Conservation (phyloP, 139 green algal species). For the Chlorella sp. region DNA sequence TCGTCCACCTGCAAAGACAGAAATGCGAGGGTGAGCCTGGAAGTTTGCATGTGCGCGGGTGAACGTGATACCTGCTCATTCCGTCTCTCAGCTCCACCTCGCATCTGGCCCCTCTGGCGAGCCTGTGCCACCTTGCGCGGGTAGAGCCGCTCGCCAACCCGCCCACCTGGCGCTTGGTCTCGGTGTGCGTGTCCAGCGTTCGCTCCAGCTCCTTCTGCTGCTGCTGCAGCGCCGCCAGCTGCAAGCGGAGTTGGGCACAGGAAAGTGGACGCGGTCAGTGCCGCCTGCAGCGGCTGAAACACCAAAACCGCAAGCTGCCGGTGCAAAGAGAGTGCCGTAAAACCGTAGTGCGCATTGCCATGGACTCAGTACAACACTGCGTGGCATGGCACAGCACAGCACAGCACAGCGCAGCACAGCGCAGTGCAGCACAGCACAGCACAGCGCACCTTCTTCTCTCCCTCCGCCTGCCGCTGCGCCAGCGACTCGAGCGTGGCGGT, state of each 20-base stretch:
- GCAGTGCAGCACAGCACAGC: neutral
- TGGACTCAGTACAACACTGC: too few relatives aligned
- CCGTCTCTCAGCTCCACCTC: too few relatives aligned
- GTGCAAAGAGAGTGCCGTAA: too few relatives aligned
- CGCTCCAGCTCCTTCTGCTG: constrained; percentile 32
- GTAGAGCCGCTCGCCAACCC: too few relatives aligned
- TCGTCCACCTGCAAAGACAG: neutral
- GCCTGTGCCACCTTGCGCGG: too few relatives aligned
- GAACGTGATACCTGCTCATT: too few relatives aligned
- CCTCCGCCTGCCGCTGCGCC: constrained; percentile 27
- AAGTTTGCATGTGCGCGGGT: neutral
- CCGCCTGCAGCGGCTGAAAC: too few relatives aligned
- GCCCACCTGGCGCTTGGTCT: constrained; percentile 29
- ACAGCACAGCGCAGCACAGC: neutral
- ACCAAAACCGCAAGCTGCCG: too few relatives aligned
- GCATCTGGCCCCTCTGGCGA: too few relatives aligned
- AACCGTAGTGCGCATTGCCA: too few relatives aligned
- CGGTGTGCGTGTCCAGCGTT: neutral
- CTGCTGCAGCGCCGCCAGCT: constrained; percentile 24
- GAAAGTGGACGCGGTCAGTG: neutral
- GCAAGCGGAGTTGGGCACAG: too few relatives aligned
- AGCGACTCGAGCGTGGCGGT: constrained; percentile 20
- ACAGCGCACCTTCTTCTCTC: neutral
- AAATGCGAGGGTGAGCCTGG: neutral
- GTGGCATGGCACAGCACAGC: too few relatives aligned